These are phyloP conservation scores for Parathielavia appendiculata DNA, from an alignment of 495 filamentous ascomycete species.

Conservation along the genomic window DNA sequence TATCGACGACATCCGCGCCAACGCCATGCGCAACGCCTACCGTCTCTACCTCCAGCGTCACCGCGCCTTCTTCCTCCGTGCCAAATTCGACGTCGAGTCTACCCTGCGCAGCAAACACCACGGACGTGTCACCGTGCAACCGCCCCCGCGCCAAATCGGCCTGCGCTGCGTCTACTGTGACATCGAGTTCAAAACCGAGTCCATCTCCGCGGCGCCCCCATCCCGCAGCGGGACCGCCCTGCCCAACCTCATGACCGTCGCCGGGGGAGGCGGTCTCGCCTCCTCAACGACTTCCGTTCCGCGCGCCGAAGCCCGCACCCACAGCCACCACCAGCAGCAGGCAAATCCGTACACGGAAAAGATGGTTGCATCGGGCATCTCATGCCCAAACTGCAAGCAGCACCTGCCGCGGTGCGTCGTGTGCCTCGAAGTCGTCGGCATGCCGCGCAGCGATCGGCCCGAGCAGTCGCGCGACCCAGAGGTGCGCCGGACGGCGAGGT, in stretches of 20 bases:
- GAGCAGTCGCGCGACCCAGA: conserved; percentile 51
- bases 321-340: conserved; percentile 11
- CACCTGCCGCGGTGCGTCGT: conserved; percentile 87
- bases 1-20: conserved; percentile 70
- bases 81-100: conserved; percentile 59
- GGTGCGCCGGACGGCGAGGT: conserved; percentile 42
- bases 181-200: conserved; percentile 29
- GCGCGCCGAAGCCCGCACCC: conserved; percentile 12
- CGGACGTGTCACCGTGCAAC: conserved; percentile 58
- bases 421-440: conserved; percentile 79
- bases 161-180: conserved; percentile 84
- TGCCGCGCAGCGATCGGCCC: conserved; percentile 53
- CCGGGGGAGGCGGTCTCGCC: neutral
- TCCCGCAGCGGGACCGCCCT: conserved; percentile 17
- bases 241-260: neutral
- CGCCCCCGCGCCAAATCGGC: conserved; percentile 69
- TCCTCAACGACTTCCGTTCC: conserved; percentile 7
- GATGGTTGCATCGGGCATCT: conserved; percentile 49
- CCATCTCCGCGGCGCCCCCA: conserved; percentile 11
- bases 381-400: conserved; percentile 80
- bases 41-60: conserved; percentile 69
- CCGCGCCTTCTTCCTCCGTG: conserved; percentile 47
- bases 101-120: conserved; percentile 55
- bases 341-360: conserved; percentile 42
- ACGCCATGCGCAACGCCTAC: conserved; percentile 78